Conservation (phyloP, 805 yeast species). For the Blastobotrys chiropterorum region DNA sequence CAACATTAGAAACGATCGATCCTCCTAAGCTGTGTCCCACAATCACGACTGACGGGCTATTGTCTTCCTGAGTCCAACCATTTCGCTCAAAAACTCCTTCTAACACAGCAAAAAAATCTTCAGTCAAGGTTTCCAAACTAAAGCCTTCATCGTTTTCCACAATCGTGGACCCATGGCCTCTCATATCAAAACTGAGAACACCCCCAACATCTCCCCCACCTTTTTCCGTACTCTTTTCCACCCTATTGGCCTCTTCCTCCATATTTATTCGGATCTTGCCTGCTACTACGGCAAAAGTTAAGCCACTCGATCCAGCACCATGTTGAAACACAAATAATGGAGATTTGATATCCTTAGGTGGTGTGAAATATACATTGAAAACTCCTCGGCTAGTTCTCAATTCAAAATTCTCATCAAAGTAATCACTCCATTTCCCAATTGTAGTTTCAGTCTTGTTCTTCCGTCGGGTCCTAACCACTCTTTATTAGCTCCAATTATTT, state of each 20-base stretch:
- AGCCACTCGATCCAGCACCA: constrained; percentile 90
- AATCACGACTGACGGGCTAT: constrained; percentile 39
- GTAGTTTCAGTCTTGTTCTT: neutral
- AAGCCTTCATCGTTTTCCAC: constrained; percentile 26
- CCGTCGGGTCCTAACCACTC: neutral
- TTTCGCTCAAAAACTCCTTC: constrained; percentile 31
- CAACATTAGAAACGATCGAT: constrained; percentile 58
- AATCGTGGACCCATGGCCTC: constrained; percentile 73
- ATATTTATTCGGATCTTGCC: constrained; percentile 29
- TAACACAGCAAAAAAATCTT: constrained; percentile 53
- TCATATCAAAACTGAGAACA: constrained; percentile 63
- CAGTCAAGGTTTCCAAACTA: constrained; percentile 45
- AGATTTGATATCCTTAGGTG: constrained; percentile 38
- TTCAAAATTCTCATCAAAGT: constrained; percentile 29
- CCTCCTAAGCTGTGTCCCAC: constrained; percentile 96
- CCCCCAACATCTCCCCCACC: constrained; percentile 42
- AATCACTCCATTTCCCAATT: constrained; percentile 29
- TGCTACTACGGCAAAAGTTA: constrained; percentile 62
- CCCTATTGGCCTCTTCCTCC: constrained; percentile 17
- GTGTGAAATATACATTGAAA: constrained; percentile 53
- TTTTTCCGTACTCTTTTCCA: constrained; percentile 26
- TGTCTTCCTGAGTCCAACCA: constrained; percentile 10
- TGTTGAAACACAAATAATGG: constrained; percentile 78
- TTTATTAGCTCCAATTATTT: neutral
- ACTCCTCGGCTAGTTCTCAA: constrained; percentile 18